A percentile compares a stretch with the other conserved stretches of the same genome.
These are phyloP conservation scores for Scheffersomyces parashehatae DNA, from an alignment of 1,139 yeast genomes.

Conservation along the genomic window DNA sequence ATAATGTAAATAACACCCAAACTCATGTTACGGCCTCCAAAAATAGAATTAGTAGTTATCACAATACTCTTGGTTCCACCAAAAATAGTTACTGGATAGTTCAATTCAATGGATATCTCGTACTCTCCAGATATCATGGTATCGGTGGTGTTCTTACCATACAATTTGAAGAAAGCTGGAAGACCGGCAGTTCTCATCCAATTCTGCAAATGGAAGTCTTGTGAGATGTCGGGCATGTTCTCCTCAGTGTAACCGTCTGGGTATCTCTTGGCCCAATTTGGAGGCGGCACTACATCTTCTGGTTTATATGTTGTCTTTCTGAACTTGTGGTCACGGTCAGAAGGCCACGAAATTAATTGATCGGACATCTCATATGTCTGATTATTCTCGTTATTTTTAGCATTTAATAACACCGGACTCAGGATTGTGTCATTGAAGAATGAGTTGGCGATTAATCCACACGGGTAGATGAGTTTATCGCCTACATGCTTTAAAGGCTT, in stretches of 20 bases:
- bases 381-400: conserved; percentile 40
- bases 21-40: conserved; percentile 71
- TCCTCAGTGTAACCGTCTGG: conserved; percentile 72
- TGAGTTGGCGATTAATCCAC: conserved; percentile 79
- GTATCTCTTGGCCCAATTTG: conserved; percentile 64
- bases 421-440: conserved; percentile 70
- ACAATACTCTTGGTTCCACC: conserved; percentile 73
- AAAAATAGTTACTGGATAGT: conserved; percentile 67
- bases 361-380: conserved; percentile 52
- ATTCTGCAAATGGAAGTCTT: conserved; percentile 54
- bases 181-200: conserved; percentile 89
- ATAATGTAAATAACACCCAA: conserved; percentile 67
- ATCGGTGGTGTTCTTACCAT: conserved; percentile 55
- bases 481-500: conserved; percentile 50
- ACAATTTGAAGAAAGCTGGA: conserved; percentile 66
- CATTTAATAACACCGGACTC: conserved; percentile 45
- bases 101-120: conserved; percentile 56
- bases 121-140: conserved; percentile 59
- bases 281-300: conserved; percentile 73
- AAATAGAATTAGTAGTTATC: conserved; percentile 62
- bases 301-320: conserved; percentile 59
- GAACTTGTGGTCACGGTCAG: conserved; percentile 56
- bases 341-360: conserved; percentile 65
- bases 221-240: conserved; percentile 60
- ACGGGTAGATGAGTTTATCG: conserved; percentile 56